Conservation (phyloP, 176 grass and related monocot genomes). For the Lolium rigidum region DNA sequence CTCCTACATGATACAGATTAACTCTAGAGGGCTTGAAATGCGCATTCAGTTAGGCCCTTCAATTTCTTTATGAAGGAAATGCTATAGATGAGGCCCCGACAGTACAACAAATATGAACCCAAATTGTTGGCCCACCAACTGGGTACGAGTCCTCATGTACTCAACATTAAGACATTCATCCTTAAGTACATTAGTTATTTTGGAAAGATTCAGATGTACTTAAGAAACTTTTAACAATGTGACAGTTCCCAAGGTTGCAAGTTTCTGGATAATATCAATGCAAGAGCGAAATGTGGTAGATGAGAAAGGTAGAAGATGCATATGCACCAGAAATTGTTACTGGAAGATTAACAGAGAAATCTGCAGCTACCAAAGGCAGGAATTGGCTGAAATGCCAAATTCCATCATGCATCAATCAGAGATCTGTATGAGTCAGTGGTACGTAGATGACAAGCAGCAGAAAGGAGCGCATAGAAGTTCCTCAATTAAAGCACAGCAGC, state of each 20-base stretch:
- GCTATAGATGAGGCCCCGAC: neutral
- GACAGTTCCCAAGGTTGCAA: neutral
- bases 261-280: constrained; percentile 16
- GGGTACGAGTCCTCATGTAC: no score
- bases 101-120: neutral
- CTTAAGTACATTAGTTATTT: constrained; percentile 13
- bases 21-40: neutral
- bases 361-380: neutral
- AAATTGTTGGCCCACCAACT: neutral
- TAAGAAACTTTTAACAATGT: neutral
- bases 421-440: neutral
- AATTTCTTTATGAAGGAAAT: neutral
- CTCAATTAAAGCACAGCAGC: neutral
- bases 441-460: neutral
- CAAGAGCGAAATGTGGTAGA: neutral
- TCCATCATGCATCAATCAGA: constrained; percentile 20
- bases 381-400: neutral
- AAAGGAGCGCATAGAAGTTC: neutral
- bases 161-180: neutral
- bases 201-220: neutral
- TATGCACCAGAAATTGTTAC: neutral
- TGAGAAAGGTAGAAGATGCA: neutral
- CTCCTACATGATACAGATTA: neutral
- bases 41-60: neutral
- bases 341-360: neutral